A percentile compares a stretch with the other conserved stretches of the same genome.
Conservation (phyloP, 305 asterid genomes). For the Galium porrigens region DNA sequence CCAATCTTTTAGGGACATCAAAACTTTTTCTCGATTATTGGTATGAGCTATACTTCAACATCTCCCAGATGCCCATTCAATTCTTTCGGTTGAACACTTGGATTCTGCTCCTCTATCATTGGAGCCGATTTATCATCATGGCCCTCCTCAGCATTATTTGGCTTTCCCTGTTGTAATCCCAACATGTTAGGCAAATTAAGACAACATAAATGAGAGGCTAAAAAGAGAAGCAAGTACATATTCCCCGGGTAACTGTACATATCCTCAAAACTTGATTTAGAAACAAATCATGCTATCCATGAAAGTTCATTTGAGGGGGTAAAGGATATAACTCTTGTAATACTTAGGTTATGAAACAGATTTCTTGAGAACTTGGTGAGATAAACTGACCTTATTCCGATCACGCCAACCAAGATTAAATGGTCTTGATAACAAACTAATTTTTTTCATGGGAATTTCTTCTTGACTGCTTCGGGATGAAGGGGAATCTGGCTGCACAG, state of each 20-base stretch:
- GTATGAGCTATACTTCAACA: conserved; percentile 23
- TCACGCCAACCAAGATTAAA: conserved; percentile 88
- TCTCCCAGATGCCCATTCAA: conserved; percentile 34
- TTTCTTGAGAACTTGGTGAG: not conserved
- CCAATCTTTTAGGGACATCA: conserved; percentile 4
- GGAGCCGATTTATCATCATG: conserved; percentile 25
- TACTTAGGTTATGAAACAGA: conserved; percentile 1
- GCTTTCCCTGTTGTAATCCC: conserved; percentile 35
- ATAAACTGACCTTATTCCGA: conserved; percentile 54
- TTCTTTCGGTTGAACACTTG: conserved; percentile 26
- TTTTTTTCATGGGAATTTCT: conserved; percentile 57
- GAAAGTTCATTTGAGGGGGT: not conserved
- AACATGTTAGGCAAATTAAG: not conserved
- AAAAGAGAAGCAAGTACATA: not conserved
- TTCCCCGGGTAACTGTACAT: not conserved
- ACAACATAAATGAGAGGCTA: not conserved
- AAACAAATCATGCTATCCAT: not conserved
- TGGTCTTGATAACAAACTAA: conserved; percentile 72
- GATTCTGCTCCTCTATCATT: conserved; percentile 22
- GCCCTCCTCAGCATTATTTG: conserved; percentile 29
- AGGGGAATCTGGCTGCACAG: conserved; percentile 37
- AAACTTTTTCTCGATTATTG: not conserved
- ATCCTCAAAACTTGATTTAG: not conserved
- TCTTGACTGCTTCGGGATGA: conserved; percentile 39
- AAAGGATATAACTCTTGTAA: not conserved